Percentiles rank a stretch among this genome's conserved stretches.
phyloP scores from a whole-genome alignment of 2,329 filamentous ascomycete species.

The Coniella vitis region DNA sequence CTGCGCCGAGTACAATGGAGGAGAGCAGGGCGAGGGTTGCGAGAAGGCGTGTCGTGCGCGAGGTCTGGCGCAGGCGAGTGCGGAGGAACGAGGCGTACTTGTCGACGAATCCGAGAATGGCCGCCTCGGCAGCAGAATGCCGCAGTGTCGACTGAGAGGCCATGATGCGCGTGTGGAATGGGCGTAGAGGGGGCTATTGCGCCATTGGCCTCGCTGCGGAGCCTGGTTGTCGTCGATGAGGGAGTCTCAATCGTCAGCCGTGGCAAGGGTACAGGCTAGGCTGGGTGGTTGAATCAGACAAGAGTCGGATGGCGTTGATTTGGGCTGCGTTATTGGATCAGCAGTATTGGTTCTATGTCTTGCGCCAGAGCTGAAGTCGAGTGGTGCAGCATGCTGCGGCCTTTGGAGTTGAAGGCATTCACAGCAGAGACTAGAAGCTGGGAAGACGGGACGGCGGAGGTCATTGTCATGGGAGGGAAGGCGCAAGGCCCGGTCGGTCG shows the following conservation, averaged over 20 bases:
- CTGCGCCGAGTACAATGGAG: constrained; percentile 71
- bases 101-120: constrained; percentile 56
- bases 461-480: constrained; percentile 12
- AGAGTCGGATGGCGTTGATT: too few relatives aligned
- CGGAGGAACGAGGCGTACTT: constrained; percentile 50
- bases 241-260: neutral
- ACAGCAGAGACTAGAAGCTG: neutral
- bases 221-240: neutral
- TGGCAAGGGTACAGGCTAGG: neutral
- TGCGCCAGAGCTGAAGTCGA: too few relatives aligned
- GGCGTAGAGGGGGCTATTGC: constrained; percentile 1
- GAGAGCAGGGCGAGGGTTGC: constrained; percentile 69
- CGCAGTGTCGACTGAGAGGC: constrained; percentile 81
- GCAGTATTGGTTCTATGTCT: too few relatives aligned
- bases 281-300: too few relatives aligned
- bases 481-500: neutral
- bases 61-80: constrained; percentile 53
- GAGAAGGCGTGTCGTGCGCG: constrained; percentile 64
- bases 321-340: too few relatives aligned
- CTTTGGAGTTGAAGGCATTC: too few relatives aligned
- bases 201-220: neutral
- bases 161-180: constrained; percentile 45
- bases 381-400: too few relatives aligned
- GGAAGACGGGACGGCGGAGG: neutral
- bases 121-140: constrained; percentile 56